Evolutionary conservation across 805 yeast genomes (phyloP), one percentile per base, ranked within the genome.

Genomic region (Komagataella populi): DNA sequence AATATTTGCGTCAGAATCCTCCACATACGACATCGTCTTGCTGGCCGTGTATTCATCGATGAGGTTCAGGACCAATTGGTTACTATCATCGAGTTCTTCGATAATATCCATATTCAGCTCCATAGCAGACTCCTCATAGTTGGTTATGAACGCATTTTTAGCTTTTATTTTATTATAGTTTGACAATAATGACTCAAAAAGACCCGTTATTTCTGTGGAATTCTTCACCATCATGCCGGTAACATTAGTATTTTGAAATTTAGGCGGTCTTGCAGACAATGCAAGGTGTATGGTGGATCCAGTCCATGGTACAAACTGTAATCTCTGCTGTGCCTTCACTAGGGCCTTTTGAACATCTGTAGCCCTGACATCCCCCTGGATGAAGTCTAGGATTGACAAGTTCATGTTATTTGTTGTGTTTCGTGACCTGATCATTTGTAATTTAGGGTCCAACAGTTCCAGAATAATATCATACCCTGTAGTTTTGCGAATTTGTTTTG

Each of bases 161-260:
- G 78, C 78, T 59, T 85, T 85, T 51, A 93, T 74, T 48, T 81
- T 76, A 58, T 91, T 96, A 64, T 83, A 93, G 58, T 89, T 91
- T 49, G 72, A 74, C 36, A 89, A 72, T 0, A 85, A 80, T 55
- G 82, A 80, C 36, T 76, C 73, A 53, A 93, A 73, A 16, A 88
- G 69, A 12, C 80, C 74, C 2, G 81, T 74, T 8, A 91, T 79
- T 1, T 89, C 79, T 0, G 97, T 83, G 50, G 86, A 80, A 64
- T 93, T 93, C 4, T 95, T 77, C 22, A 93, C 70, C 81, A 84
- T 87, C 55, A 89, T 71, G 1, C 98, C 98, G 57, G 82, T 83
- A 3, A 87, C 79, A 10, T 73, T 65, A 50, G 73, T 70, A 39
- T 73, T 55, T 49, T 57, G 48, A 14, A 69, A 57, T 56, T 71